phyloP scores from a whole-genome alignment of 2,329 filamentous ascomycete genomes.

The Leptoxyphium fumago region DNA sequence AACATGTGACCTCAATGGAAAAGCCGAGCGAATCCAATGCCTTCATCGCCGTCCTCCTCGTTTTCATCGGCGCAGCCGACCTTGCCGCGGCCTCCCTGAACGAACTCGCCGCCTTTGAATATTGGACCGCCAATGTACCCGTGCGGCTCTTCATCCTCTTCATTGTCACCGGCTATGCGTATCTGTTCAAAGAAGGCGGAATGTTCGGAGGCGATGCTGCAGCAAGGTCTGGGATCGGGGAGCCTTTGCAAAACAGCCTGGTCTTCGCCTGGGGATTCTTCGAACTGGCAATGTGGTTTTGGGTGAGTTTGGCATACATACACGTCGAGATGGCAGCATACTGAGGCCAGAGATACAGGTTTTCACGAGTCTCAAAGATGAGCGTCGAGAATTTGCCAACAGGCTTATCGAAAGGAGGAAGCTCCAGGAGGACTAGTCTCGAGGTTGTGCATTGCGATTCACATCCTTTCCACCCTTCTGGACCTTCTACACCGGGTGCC shows the following conservation, averaged over 20 bases:
- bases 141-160: slow-evolving; percentile 53
- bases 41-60: slow-evolving; percentile 53
- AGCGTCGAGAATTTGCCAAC: slow-evolving; percentile 28
- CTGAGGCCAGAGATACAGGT: slow-evolving; percentile 18
- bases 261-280: slow-evolving; percentile 76
- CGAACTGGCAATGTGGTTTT: slow-evolving; percentile 77
- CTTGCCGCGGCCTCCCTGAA: slow-evolving; percentile 31
- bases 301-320: slow-evolving; percentile 36
- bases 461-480: not conserved
- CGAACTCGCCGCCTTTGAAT: slow-evolving; percentile 27
- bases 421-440: slow-evolving; percentile 21
- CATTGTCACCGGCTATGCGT: slow-evolving; percentile 47
- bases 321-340: not conserved
- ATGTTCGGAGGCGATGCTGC: slow-evolving; percentile 20
- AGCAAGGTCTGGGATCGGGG: slow-evolving; percentile 23
- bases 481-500: no score
- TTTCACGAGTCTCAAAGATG: slow-evolving; percentile 55
- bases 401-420: slow-evolving; percentile 21
- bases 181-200: slow-evolving; percentile 43
- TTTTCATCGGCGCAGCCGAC: slow-evolving; percentile 39
- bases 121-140: slow-evolving; percentile 41
- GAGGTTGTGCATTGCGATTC: slow-evolving; percentile 1
- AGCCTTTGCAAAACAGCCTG: slow-evolving; percentile 66
- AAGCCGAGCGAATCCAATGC: slow-evolving; percentile 52
- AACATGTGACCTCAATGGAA: slow-evolving; percentile 52